phyloP scores from a whole-genome alignment of 208 protist species.

The Tritrichomonas foetus region DNA sequence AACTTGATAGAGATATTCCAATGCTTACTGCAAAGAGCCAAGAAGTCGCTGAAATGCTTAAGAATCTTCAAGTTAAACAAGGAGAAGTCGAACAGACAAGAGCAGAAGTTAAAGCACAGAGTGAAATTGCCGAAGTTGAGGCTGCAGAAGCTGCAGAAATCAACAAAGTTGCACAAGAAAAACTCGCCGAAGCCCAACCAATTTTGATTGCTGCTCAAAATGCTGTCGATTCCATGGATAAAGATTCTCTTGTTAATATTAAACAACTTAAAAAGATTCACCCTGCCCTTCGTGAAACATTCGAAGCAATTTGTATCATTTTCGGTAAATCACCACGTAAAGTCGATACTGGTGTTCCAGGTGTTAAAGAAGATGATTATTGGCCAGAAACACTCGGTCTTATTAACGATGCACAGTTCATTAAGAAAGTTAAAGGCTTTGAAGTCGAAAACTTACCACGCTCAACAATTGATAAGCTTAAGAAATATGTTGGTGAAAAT shows the following conservation, averaged over 20 bases:
- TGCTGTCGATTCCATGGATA: background rate
- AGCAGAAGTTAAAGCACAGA: background rate
- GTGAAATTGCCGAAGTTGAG: background rate
- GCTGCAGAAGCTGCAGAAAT: background rate
- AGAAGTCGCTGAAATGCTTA: slow-evolving; percentile 11
- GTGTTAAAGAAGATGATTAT: slow-evolving; percentile 29
- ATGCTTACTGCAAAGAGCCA: background rate
- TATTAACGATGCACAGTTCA: slow-evolving; percentile 86
- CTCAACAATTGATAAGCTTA: slow-evolving; percentile 79
- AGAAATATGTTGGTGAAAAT: slow-evolving; percentile 79
- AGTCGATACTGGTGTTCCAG: background rate
- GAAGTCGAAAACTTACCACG: slow-evolving; percentile 89
- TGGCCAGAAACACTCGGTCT: slow-evolving; percentile 1
- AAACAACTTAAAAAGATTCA: background rate
- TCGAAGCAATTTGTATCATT: slow-evolving; percentile 42
- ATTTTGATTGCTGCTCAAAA: background rate
- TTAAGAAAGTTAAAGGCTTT: slow-evolving; percentile 84
- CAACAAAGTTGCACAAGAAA: background rate
- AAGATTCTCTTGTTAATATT: background rate
- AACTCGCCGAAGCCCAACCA: slow-evolving; percentile 12
- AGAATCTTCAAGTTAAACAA: slow-evolving; percentile 24
- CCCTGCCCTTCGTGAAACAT: background rate
- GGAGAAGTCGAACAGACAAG: background rate
- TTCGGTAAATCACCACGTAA: background rate
- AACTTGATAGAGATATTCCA: slow-evolving; percentile 30